Evolutionary conservation across 2,329 filamentous ascomycete genomes (phyloP).

Genomic region (Hypoxylon rubiginosum): DNA sequence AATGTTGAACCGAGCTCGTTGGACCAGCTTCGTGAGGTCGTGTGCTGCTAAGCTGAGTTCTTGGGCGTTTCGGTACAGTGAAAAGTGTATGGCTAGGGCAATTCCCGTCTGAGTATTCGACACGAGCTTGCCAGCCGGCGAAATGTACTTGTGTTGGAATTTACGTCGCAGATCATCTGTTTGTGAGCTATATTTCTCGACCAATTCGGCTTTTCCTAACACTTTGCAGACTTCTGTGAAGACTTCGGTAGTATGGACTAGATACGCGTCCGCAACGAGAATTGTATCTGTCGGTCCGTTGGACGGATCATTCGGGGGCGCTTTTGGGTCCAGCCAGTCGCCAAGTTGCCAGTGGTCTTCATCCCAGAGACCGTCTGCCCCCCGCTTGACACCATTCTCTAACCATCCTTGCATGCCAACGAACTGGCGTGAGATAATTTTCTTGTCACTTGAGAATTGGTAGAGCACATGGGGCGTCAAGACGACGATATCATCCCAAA

Average conservation of each 20-base stretch:
- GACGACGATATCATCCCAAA: constrained; percentile 54
- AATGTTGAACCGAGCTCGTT: constrained; percentile 30
- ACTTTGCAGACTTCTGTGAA: constrained; percentile 46
- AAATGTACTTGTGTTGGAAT: constrained; percentile 44
- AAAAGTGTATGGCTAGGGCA: constrained; percentile 39
- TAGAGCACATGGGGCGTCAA: constrained; percentile 52
- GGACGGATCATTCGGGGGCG: constrained; percentile 53
- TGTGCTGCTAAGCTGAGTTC: not conserved
- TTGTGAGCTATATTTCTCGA: constrained; percentile 36
- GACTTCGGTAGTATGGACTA: constrained; percentile 53
- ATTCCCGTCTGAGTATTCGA: constrained; percentile 43
- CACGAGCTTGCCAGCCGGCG: constrained; percentile 27
- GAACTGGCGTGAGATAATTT: constrained; percentile 48
- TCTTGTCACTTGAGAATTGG: constrained; percentile 47
- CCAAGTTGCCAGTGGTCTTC: constrained; percentile 52
- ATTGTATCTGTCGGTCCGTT: constrained; percentile 51
- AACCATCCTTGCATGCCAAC: constrained; percentile 51
- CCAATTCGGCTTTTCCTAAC: constrained; percentile 43
- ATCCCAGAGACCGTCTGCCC: constrained; percentile 53
- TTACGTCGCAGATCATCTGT: constrained; percentile 25
- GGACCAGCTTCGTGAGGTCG: constrained; percentile 21
- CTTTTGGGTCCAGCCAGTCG: constrained; percentile 59
- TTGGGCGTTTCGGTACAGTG: constrained; percentile 16
- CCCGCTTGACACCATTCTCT: constrained; percentile 47
- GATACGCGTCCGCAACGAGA: constrained; percentile 56